Percentiles rank a stretch among this genome's conserved stretches.
These are phyloP conservation scores for Umbilicus rupestris DNA, from an alignment of 164 flowering plant species.

Conservation along the genomic window DNA sequence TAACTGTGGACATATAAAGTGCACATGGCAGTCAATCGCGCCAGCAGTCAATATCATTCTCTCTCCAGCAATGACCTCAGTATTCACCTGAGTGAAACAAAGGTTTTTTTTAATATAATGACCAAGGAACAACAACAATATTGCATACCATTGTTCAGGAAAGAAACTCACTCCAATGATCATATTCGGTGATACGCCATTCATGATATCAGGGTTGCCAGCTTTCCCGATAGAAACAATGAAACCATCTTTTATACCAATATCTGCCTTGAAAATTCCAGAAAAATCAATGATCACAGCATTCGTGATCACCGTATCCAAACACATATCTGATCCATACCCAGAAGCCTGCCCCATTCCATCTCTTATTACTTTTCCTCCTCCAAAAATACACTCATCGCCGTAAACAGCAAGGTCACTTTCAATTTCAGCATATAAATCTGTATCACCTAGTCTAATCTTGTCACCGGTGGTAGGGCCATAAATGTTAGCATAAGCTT, in stretches of 20 bases:
- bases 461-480: constrained; percentile 94
- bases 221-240: constrained; percentile 71
- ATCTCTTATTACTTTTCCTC: constrained; percentile 94
- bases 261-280: constrained; percentile 91
- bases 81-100: constrained; percentile 49
- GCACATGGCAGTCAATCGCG: constrained; percentile 96
- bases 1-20: constrained; percentile 91
- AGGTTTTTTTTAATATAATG: background rate
- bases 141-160: constrained; percentile 6
- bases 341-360: constrained; percentile 95
- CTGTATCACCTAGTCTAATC: constrained; percentile 89
- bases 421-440: constrained; percentile 80
- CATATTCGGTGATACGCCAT: constrained; percentile 50
- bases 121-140: background rate
- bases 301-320: constrained; percentile 90
- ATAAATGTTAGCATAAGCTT: constrained; percentile 75
- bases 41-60: constrained; percentile 92
- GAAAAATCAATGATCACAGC: constrained; percentile 79
- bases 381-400: constrained; percentile 96
- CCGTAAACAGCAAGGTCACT: constrained; percentile 76
- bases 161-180: constrained; percentile 64
- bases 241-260: constrained; percentile 72
- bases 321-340: constrained; percentile 29
- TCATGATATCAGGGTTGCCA: constrained; percentile 90
- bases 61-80: constrained; percentile 94